These are phyloP conservation scores for Gossypium thurberi DNA, from an alignment of 345 rosid genomes.

Conservation along the genomic window DNA sequence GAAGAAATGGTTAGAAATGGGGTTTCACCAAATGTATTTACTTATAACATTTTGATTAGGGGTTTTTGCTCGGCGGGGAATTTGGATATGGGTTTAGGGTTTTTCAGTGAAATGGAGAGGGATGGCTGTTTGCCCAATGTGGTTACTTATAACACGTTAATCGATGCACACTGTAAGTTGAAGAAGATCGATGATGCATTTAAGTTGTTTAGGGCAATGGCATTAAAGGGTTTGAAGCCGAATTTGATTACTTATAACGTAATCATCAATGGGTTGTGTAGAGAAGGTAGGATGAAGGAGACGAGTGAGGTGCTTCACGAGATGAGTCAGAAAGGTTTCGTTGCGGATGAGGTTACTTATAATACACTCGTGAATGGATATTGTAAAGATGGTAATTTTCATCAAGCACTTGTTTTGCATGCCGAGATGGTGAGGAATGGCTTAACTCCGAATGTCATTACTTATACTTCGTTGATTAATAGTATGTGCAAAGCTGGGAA, in stretches of 20 bases:
- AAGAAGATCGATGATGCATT: slow-evolving; percentile 53
- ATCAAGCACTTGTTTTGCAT: slow-evolving; percentile 77
- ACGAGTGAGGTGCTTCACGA: slow-evolving; percentile 41
- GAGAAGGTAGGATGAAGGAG: slow-evolving; percentile 76
- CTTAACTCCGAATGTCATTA: slow-evolving; percentile 69
- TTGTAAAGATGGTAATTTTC: slow-evolving; percentile 71
- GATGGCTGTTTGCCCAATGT: slow-evolving; percentile 70
- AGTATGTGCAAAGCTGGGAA: slow-evolving; percentile 81
- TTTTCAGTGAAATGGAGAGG: slow-evolving; percentile 58
- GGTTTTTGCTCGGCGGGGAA: slow-evolving; percentile 71
- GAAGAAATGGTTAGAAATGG: slow-evolving; percentile 49
- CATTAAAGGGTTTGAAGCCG: slow-evolving; percentile 56
- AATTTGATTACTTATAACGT: slow-evolving; percentile 76
- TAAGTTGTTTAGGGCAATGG: slow-evolving; percentile 51
- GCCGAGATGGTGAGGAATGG: slow-evolving; percentile 69
- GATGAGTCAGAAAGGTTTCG: slow-evolving; percentile 54
- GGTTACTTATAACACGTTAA: slow-evolving; percentile 75
- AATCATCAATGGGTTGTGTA: slow-evolving; percentile 66
- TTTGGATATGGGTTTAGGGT: slow-evolving; percentile 48
- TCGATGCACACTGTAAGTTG: slow-evolving; percentile 60
- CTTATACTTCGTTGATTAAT: slow-evolving; percentile 76
- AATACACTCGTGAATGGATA: slow-evolving; percentile 79
- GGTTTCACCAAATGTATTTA: slow-evolving; percentile 73
- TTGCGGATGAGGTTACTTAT: slow-evolving; percentile 67
- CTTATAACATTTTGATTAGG: slow-evolving; percentile 75